Evolutionary conservation across 176 grass and related monocot species (phyloP).

Genomic region (Typha latifolia): DNA sequence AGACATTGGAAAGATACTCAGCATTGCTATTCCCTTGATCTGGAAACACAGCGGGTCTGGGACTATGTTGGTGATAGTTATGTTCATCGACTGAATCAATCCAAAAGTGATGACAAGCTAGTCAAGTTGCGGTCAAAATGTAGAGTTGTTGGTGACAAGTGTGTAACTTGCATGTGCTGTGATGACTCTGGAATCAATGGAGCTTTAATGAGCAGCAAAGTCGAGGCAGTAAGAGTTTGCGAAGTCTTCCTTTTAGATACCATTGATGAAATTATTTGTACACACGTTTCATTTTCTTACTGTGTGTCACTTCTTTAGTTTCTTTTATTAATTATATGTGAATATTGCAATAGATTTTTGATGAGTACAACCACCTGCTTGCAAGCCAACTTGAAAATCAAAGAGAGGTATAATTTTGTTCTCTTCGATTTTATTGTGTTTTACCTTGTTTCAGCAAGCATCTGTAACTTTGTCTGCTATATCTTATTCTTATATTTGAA

Average conservation of each 20-base stretch:
- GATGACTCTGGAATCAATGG: constrained; percentile 55
- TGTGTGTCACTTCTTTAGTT: not conserved
- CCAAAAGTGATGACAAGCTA: constrained; percentile 59
- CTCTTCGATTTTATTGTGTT: constrained; percentile 4
- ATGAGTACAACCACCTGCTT: constrained; percentile 83
- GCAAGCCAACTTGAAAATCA: constrained; percentile 82
- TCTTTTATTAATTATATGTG: not conserved
- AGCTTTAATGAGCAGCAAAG: constrained; percentile 73
- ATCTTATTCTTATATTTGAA: too few species aligned
- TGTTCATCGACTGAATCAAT: constrained; percentile 89
- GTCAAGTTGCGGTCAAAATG: constrained; percentile 53
- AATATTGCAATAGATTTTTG: constrained; percentile 58
- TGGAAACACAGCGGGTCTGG: constrained; percentile 89
- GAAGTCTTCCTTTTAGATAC: constrained; percentile 7
- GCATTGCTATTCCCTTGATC: constrained; percentile 89
- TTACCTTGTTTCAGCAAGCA: not conserved
- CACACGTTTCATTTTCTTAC: not conserved
- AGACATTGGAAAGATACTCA: constrained; percentile 88
- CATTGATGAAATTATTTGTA: constrained; percentile 3
- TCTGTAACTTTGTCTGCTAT: too few species aligned
- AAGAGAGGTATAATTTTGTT: constrained; percentile 47
- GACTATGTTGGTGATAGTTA: constrained; percentile 96
- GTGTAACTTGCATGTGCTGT: constrained; percentile 33
- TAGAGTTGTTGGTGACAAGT: constrained; percentile 38
- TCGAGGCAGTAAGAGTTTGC: constrained; percentile 45